These are phyloP conservation scores for Camellia lanceoleosa DNA, from an alignment of 148 eudicot genomes.

Conservation along the genomic window DNA sequence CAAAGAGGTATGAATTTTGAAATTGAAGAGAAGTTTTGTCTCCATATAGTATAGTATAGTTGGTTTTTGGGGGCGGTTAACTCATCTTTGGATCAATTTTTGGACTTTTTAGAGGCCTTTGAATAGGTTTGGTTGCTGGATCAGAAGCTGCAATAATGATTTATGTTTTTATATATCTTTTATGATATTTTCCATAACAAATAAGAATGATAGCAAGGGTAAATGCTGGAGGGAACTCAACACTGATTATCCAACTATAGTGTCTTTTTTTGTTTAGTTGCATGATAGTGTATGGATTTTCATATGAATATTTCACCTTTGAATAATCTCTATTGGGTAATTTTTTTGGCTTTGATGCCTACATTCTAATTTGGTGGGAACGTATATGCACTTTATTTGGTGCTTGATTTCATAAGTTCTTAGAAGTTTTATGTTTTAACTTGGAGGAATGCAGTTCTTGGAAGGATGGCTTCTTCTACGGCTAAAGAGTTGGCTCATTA, in stretches of 20 bases:
- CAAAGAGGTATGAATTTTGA: no score
- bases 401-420: constrained; percentile 13
- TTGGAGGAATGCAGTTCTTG: constrained; percentile 97
- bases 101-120: not conserved
- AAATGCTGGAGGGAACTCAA: not conserved
- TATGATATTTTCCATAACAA: constrained; percentile 13
- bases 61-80: no score
- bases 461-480: constrained; percentile 73
- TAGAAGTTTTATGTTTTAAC: constrained; percentile 28
- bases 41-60: no score
- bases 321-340: not conserved
- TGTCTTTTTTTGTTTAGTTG: not conserved
- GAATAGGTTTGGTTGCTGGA: not conserved
- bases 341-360: not conserved
- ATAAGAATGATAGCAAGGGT: not conserved
- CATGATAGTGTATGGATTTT: not conserved
- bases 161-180: not conserved
- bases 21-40: no score
- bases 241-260: not conserved
- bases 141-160: no score
- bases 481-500: constrained; percentile 93
- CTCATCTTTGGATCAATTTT: not conserved
- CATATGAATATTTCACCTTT: not conserved
- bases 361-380: not conserved
- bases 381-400: not conserved